Evolutionary conservation across 768 basidiomycete species (phyloP), one percentile per base, ranked within the genome.

Genomic region (Flagelloscypha sp.): DNA sequence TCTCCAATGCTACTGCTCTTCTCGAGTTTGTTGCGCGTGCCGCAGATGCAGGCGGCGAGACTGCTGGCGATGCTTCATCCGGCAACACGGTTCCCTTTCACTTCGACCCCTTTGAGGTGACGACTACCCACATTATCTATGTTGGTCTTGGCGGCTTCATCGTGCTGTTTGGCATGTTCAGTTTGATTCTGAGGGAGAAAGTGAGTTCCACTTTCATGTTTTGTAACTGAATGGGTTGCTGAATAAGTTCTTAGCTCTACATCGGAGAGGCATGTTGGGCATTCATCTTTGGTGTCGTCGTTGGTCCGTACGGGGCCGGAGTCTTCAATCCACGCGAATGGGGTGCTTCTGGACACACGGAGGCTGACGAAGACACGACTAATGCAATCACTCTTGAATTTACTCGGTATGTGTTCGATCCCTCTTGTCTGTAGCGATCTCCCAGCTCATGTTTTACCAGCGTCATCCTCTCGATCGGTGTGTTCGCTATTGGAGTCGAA

Each of bases 401-500:
- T 49, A n/a, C n/a, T n/a, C n/a, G n/a, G n/a, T n/a, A n/a, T n/a
- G n/a, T n/a, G n/a, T n/a, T n/a, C n/a, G n/a, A n/a, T n/a, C n/a
- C n/a, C n/a, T n/a, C n/a, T n/a, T n/a, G n/a, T n/a, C n/a, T n/a
- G n/a, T n/a, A n/a, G n/a, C n/a, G n/a, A n/a, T n/a, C n/a, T n/a
- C n/a, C n/a, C n/a, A n/a, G n/a, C n/a, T n/a, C n/a, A n/a, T n/a
- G 50, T 78, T 37, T n/a, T n/a, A 92, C 88, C 7, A 74, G 95
- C 11, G 79, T 98, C 38, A 84, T 98, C 29, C 76, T 99, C 21
- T 95, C 94, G 11, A 84, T 98, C 36, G 90, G 90, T 13, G 94
- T 99, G 1, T 99, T 99, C 55, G 94, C 94, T 6, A 88, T 99
- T 36, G 95, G 95, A 11, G 95, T 98, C 16, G 95, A 99, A 54